These are phyloP conservation scores for Fagus sylvatica DNA, from an alignment of 306 rosid species.

Conservation along the genomic window DNA sequence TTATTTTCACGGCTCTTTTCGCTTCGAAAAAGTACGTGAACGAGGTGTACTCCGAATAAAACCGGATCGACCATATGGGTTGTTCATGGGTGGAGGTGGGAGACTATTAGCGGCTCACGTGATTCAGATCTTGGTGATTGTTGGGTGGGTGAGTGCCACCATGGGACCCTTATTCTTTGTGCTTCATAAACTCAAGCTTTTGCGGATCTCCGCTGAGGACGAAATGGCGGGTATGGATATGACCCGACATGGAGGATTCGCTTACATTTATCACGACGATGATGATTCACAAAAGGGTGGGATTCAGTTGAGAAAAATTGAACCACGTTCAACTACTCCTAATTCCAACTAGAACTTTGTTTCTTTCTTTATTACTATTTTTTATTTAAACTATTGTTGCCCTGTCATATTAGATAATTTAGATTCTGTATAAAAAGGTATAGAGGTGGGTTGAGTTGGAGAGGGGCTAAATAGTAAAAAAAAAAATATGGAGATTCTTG, in stretches of 20 bases:
- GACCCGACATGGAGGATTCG: constrained; percentile 96
- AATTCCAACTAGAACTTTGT: constrained; percentile 6
- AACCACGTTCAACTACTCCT: constrained; percentile 34
- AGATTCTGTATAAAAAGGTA: no score
- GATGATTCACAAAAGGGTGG: constrained; percentile 26
- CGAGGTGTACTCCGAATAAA: constrained; percentile 48
- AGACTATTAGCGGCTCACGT: constrained; percentile 64
- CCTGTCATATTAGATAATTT: not conserved
- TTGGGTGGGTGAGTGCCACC: constrained; percentile 84
- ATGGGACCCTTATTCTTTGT: constrained; percentile 79
- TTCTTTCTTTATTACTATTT: no score
- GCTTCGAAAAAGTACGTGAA: constrained; percentile 66
- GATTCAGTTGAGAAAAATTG: constrained; percentile 53
- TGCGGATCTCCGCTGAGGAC: constrained; percentile 71
- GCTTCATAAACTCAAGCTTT: constrained; percentile 56
- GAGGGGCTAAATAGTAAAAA: no score
- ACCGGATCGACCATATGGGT: constrained; percentile 47
- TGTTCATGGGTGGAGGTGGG: constrained; percentile 85
- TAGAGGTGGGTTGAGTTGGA: not conserved
- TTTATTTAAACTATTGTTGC: not conserved
- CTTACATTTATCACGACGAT: constrained; percentile 61
- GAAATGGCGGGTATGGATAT: constrained; percentile 94
- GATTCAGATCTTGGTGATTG: constrained; percentile 70
- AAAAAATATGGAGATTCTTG: not conserved
- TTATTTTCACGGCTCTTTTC: constrained; percentile 77